Evolutionary conservation across 129 eudicot species (phyloP).

Genomic region (Silybum marianum): DNA sequence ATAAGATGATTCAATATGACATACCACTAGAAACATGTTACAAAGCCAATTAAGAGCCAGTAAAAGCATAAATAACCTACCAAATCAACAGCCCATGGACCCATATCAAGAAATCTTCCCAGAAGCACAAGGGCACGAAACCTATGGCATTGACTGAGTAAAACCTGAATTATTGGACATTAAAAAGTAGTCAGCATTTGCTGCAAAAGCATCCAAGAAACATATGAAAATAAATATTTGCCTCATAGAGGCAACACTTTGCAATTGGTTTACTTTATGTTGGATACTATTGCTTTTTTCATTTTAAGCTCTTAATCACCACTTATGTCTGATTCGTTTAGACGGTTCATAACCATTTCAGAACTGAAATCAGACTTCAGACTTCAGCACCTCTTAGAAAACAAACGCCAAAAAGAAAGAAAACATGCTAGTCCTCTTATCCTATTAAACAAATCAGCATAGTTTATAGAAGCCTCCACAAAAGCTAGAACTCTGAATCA

Average conservation of each 20-base stretch:
- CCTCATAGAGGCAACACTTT: neutral
- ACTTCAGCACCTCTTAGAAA: too few species aligned
- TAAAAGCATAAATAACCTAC: slow-evolving; percentile 39
- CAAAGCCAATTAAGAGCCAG: neutral
- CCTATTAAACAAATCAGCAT: too few species aligned
- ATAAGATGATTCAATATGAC: neutral
- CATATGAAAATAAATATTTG: neutral
- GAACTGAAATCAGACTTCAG: too few species aligned
- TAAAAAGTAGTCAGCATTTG: slow-evolving; percentile 3
- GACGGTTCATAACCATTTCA: too few species aligned
- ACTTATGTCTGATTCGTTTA: too few species aligned
- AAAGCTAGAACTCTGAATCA: neutral
- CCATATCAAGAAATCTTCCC: slow-evolving; percentile 98
- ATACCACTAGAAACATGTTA: neutral
- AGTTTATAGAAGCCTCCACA: neutral
- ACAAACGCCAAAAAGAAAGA: too few species aligned
- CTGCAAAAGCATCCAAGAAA: neutral
- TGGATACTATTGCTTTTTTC: too few species aligned
- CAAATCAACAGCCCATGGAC: slow-evolving; percentile 99
- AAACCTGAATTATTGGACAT: slow-evolving; percentile 50
- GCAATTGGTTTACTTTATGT: neutral
- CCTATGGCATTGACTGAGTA: slow-evolving; percentile 94
- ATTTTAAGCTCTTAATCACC: too few species aligned
- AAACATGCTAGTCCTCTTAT: neutral
- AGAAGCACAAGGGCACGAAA: slow-evolving; percentile 97